Conservation (phyloP, 331 rosid species). For the Quercus tomentella region DNA sequence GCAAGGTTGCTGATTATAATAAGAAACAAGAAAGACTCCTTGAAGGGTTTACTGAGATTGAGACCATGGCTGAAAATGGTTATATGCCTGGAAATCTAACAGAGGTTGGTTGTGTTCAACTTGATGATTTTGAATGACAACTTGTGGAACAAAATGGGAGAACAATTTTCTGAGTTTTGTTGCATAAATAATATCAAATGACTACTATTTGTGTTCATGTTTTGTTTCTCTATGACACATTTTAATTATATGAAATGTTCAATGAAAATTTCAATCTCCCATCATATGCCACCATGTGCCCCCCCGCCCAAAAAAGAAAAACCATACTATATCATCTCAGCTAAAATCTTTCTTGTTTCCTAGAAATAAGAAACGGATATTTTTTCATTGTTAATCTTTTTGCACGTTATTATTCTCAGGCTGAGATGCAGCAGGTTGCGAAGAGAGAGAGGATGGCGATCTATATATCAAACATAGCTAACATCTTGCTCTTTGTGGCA, state of each 20-base stretch:
- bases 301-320: not conserved
- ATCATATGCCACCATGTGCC: not conserved
- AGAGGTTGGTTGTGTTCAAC: constrained; percentile 40
- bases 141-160: not conserved
- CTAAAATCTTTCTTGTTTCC: not conserved
- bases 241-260: not conserved
- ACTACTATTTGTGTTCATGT: not conserved
- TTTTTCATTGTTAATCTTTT: not conserved
- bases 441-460: constrained; percentile 59
- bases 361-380: not conserved
- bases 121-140: not conserved
- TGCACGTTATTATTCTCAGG: constrained; percentile 29
- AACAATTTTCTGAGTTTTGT: not conserved
- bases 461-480: constrained; percentile 47
- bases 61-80: constrained; percentile 51
- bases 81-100: constrained; percentile 56
- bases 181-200: not conserved
- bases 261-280: not conserved
- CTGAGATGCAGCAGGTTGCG: constrained; percentile 57
- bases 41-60: constrained; percentile 75
- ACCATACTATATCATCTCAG: not conserved
- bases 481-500: constrained; percentile 54
- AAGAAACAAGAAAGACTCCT: constrained; percentile 68
- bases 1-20: constrained; percentile 61
- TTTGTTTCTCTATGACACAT: not conserved